These are phyloP conservation scores for Ceraceosorus guamensis DNA, from an alignment of 1,284 basidiomycete species.

Conservation along the genomic window DNA sequence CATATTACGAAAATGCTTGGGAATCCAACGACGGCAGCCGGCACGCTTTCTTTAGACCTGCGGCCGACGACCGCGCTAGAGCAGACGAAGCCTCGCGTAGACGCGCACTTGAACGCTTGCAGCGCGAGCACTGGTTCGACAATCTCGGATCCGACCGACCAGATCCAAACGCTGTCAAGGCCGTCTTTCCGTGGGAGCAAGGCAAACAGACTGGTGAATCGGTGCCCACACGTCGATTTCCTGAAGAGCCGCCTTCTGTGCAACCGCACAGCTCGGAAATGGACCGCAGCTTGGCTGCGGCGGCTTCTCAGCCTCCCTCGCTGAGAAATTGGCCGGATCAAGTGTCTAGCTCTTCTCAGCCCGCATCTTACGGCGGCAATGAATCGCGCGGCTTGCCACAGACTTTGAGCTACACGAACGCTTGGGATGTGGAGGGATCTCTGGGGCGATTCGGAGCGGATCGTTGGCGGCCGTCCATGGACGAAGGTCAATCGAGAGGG, in stretches of 20 bases:
- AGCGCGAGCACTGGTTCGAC: conserved; percentile 55
- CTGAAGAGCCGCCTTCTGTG: conserved; percentile 19
- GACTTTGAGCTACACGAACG: conserved; percentile 27
- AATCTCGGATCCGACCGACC: conserved; percentile 55
- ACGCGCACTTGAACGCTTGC: conserved; percentile 50
- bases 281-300: conserved; percentile 7
- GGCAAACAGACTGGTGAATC: conserved; percentile 18
- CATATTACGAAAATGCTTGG: conserved; percentile 53
- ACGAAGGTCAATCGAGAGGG: background rate
- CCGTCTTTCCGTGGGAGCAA: conserved; percentile 90
- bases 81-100: conserved; percentile 15
- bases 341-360: background rate
- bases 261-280: conserved; percentile 5
- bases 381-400: conserved; percentile 18
- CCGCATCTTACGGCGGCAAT: background rate
- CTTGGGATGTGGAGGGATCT: conserved; percentile 29
- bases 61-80: no score
- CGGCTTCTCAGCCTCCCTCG: background rate
- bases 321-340: background rate
- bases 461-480: conserved; percentile 14
- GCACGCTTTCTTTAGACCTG: conserved; percentile 56
- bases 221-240: conserved; percentile 25
- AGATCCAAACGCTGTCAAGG: conserved; percentile 64
- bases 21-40: conserved; percentile 39
- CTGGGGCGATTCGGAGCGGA: conserved; percentile 21